A percentile compares a stretch with the other conserved stretches of the same genome.
These are phyloP conservation scores for Kalaharituber pfeilii DNA, from an alignment of 2,329 filamentous ascomycete species.

Conservation along the genomic window DNA sequence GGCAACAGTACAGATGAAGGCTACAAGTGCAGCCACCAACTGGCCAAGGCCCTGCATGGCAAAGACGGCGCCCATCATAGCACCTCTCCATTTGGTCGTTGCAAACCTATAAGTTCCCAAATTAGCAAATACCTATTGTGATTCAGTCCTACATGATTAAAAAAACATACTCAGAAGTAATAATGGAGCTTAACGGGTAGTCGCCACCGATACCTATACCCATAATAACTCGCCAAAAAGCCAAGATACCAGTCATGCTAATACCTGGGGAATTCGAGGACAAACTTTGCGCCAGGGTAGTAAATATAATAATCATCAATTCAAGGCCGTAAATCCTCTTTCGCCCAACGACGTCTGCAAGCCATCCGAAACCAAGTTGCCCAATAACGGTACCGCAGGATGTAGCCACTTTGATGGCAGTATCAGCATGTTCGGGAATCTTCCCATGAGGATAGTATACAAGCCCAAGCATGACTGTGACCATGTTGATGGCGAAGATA, in stretches of 20 bases:
- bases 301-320: constrained; percentile 63
- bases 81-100: constrained; percentile 67
- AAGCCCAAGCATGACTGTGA: constrained; percentile 60
- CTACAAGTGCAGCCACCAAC: constrained; percentile 55
- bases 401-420: constrained; percentile 70
- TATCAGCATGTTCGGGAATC: constrained; percentile 53
- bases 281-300: constrained; percentile 54
- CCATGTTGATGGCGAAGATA: constrained; percentile 59
- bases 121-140: not conserved
- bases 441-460: constrained; percentile 52
- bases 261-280: constrained; percentile 45
- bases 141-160: not conserved
- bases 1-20: constrained; percentile 54
- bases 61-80: constrained; percentile 76
- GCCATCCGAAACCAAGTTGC: constrained; percentile 60
- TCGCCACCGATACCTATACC: constrained; percentile 66
- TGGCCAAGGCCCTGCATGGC: constrained; percentile 81
- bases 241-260: constrained; percentile 46
- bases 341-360: constrained; percentile 61
- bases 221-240: constrained; percentile 72
- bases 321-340: constrained; percentile 76
- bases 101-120: constrained; percentile 41
- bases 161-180: constrained; percentile 48
- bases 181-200: constrained; percentile 66
- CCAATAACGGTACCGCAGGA: constrained; percentile 70